phyloP scores from a whole-genome alignment of 2,329 filamentous ascomycete species.

The Apiospora marii region DNA sequence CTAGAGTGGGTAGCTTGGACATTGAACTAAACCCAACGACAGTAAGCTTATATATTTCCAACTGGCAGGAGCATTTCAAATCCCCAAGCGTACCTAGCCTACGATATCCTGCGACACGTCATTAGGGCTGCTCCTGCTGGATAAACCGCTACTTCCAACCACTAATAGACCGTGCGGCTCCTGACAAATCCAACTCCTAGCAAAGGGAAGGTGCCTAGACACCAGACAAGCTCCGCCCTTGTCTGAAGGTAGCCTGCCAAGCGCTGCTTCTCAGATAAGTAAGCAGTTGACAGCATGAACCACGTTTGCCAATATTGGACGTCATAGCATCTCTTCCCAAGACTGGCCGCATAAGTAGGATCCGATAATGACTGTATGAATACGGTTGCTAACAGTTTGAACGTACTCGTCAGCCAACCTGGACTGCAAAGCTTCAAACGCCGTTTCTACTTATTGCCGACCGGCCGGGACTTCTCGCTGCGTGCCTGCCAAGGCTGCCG shows the following conservation, averaged over 20 bases:
- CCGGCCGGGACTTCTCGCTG: not conserved
- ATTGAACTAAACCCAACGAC: not conserved
- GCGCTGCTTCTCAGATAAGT: not conserved
- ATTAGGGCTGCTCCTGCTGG: not conserved
- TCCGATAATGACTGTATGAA: not conserved
- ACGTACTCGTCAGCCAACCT: not conserved
- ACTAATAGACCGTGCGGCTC: not conserved
- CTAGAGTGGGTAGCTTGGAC: not conserved
- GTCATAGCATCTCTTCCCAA: not conserved
- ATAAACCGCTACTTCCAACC: not conserved
- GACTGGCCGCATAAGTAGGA: not conserved
- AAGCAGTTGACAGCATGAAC: not conserved
- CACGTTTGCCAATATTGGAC: not conserved
- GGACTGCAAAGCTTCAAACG: not conserved
- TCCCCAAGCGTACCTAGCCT: not conserved
- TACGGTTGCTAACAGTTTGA: not conserved
- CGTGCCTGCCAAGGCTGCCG: not conserved
- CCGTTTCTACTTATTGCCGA: not conserved
- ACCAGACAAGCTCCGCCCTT: too few species aligned
- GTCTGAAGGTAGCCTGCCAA: too few species aligned
- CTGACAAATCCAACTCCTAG: too few species aligned
- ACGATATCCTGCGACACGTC: too few species aligned
- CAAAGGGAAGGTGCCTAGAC: too few species aligned
- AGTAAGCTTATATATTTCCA: not conserved
- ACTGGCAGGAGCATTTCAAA: not conserved